Evolutionary conservation across 768 basidiomycete genomes (phyloP), one percentile per base, ranked within the genome.

Genomic region (Tricholoma saponaceum): DNA sequence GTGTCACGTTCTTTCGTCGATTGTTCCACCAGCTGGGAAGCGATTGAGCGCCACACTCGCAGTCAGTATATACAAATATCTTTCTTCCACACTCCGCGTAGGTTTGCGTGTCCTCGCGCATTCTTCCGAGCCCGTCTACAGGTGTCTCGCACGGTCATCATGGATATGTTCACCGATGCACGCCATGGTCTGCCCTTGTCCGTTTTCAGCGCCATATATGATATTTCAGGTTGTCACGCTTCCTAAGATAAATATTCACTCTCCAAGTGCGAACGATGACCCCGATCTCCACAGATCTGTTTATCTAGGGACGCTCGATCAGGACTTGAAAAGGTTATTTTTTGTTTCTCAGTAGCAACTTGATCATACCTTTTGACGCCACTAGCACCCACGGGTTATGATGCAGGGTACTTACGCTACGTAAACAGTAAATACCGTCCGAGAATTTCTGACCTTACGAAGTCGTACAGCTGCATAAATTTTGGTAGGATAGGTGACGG

Each of bases 1-100:
- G 73, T 67, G 63, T 70, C 33, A 55, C 66, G 51, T 63, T 62
- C 62, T 60, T 63, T 55, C 67, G 60, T 60, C 59, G 66, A 60
- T 62, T 58, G 69, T 44, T 28, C 53, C 41, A 54, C 39, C 2
- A 28, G 18, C 10, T 28, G n/a, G 43, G 39, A n/a, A 44, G 37
- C 39, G 25, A 39, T 23, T 41, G 33, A 16, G 43, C 70, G 69
- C 72, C 70, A 68, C 67, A 66, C 66, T 67, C 60, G 62, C 62
- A 58, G 61, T 54, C 44, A 60, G 58, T 58, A 44, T 44, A n/a
- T n/a, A n/a, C 43, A 58, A 49, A 56, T 50, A 52, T 20, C 57
- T 53, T 60, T 58, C 56, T 69, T 68, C 68, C 60, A 69, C 64
- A 70, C 66, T 62, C 37, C 58, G 62, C 54, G 47, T 53, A 62